Evolutionary conservation across 1,139 yeast species (phyloP).

Genomic region (Debaryomycetaceae sp.): DNA sequence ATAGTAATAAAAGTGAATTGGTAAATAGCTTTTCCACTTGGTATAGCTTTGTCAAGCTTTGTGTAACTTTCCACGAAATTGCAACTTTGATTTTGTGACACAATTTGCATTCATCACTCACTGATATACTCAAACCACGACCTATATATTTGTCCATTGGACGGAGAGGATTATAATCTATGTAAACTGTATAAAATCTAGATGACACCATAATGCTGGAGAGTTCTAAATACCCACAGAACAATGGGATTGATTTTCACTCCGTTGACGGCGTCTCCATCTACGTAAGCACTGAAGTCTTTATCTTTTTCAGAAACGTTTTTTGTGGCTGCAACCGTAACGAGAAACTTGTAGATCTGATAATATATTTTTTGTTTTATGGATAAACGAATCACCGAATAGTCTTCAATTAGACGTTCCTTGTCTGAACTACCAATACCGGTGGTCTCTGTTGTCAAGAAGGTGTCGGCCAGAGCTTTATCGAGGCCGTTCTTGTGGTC

Average conservation of each 20-base stretch:
- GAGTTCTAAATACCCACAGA: conserved; percentile 24
- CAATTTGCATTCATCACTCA: not conserved
- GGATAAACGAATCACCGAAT: conserved; percentile 13
- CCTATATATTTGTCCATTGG: conserved; percentile 7
- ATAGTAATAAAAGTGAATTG: not conserved
- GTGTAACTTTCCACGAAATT: not conserved
- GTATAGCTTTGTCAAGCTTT: not conserved
- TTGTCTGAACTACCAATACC: conserved; percentile 9
- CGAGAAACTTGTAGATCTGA: conserved; percentile 15
- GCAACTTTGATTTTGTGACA: not conserved
- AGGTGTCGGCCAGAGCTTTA: conserved; percentile 3
- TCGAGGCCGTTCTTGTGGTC: conserved; percentile 9
- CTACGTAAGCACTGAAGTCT: conserved; percentile 22
- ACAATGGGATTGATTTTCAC: conserved; percentile 15
- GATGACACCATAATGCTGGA: conserved; percentile 33
- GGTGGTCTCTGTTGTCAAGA: conserved; percentile 8
- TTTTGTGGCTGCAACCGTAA: conserved; percentile 11
- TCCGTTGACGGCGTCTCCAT: conserved; percentile 18
- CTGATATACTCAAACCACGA: not conserved
- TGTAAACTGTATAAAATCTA: conserved; percentile 12
- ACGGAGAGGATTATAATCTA: too few relatives aligned
- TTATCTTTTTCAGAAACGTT: conserved; percentile 20
- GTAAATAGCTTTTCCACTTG: not conserved
- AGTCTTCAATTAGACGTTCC: conserved; percentile 4
- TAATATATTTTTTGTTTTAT: conserved; percentile 19